Evolutionary conservation across 306 rosid species (phyloP).

Genomic region (Citrullus mucosospermus): DNA sequence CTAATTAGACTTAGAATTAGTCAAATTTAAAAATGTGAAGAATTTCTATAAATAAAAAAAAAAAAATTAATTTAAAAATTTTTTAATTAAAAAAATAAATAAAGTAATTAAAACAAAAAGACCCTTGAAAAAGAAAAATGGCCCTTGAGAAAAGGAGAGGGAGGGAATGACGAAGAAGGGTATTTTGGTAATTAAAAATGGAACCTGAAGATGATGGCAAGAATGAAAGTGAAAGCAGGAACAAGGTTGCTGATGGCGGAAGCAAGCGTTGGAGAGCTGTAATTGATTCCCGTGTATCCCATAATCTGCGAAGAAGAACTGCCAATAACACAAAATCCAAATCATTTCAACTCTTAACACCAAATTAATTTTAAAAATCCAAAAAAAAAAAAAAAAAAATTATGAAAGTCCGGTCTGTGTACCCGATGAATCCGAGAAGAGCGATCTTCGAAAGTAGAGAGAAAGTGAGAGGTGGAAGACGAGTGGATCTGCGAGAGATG

Average conservation of each 20-base stretch:
- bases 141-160: neutral
- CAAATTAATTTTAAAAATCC: no score
- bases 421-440: constrained; percentile 68
- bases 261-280: constrained; percentile 80
- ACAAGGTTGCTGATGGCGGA: constrained; percentile 92
- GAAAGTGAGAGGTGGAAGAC: constrained; percentile 55
- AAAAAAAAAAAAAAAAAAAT: no score
- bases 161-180: neutral
- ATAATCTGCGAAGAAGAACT: constrained; percentile 79
- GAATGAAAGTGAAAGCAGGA: constrained; percentile 89
- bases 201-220: constrained; percentile 86
- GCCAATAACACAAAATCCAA: neutral
- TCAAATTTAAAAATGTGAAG: no score
- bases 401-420: neutral
- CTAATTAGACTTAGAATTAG: no score
- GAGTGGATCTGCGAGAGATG: constrained; percentile 45
- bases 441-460: constrained; percentile 44
- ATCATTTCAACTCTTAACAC: neutral
- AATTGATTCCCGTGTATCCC: constrained; percentile 80
- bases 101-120: neutral
- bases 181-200: neutral
- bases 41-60: no score
- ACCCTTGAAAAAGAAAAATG: neutral
- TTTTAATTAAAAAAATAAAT: no score
- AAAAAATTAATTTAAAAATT: no score